A percentile compares a stretch with the other conserved stretches of the same genome.
phyloP scores from a whole-genome alignment of 495 filamentous ascomycete species.

The Aspergillus biplanus region DNA sequence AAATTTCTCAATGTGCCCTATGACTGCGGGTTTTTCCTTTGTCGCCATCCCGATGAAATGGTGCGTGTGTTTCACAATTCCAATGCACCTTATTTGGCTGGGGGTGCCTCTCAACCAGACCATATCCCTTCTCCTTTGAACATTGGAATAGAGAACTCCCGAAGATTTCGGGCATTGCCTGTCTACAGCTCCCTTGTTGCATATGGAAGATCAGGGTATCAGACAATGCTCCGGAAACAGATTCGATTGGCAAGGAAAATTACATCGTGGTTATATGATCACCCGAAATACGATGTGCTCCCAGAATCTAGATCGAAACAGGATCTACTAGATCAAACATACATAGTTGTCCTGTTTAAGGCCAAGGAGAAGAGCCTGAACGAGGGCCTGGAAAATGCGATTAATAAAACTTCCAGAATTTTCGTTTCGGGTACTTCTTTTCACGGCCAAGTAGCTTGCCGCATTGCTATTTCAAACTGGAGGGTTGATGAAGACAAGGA shows the following conservation, averaged over 20 bases:
- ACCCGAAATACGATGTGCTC: slow-evolving; percentile 66
- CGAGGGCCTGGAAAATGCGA: slow-evolving; percentile 60
- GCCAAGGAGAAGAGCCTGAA: slow-evolving; percentile 74
- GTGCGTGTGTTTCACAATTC: slow-evolving; percentile 76
- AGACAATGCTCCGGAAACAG: slow-evolving; percentile 71
- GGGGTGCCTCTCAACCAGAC: slow-evolving; percentile 32
- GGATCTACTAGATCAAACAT: slow-evolving; percentile 54
- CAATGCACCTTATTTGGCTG: slow-evolving; percentile 79
- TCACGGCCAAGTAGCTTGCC: slow-evolving; percentile 69
- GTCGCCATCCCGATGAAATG: slow-evolving; percentile 59
- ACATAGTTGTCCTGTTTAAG: slow-evolving; percentile 79
- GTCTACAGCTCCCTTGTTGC: slow-evolving; percentile 81
- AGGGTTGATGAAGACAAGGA: slow-evolving; percentile 48
- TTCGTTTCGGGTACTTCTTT: slow-evolving; percentile 85
- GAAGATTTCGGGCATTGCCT: slow-evolving; percentile 86
- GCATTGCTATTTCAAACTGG: slow-evolving; percentile 89
- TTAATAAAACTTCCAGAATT: slow-evolving; percentile 75
- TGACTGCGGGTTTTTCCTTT: slow-evolving; percentile 89
- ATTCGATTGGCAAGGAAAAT: slow-evolving; percentile 70
- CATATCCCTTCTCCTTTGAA: slow-evolving; percentile 81
- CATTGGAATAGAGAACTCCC: slow-evolving; percentile 88
- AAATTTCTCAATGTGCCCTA: slow-evolving; percentile 97
- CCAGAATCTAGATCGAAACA: slow-evolving; percentile 46
- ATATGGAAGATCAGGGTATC: slow-evolving; percentile 73
- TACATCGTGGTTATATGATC: slow-evolving; percentile 61